phyloP scores from a whole-genome alignment of 2,329 filamentous ascomycete genomes.

The Claviceps humidiphila region DNA sequence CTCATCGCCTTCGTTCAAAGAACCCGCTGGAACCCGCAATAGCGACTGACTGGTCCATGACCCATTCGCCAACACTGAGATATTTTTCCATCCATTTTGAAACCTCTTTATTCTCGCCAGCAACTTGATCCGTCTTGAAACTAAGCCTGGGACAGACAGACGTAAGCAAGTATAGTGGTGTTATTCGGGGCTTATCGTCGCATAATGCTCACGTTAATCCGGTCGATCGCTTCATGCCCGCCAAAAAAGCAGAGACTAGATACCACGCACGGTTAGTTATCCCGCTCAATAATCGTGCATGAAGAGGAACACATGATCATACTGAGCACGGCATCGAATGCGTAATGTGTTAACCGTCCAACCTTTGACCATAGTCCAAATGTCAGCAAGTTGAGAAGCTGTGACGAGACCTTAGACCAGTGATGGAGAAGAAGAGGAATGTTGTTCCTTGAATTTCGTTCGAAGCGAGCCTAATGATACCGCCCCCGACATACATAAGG shows the following conservation, averaged over 20 bases:
- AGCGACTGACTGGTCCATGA: constrained; percentile 94
- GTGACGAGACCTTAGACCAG: constrained; percentile 23
- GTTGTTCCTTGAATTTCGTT: not conserved
- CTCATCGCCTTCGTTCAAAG: constrained; percentile 78
- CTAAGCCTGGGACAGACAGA: constrained; percentile 45
- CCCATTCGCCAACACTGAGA: constrained; percentile 88
- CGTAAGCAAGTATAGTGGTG: constrained; percentile 11
- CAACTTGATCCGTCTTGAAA: constrained; percentile 74
- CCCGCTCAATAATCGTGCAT: not conserved
- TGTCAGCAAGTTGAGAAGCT: constrained; percentile 56
- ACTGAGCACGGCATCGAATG: constrained; percentile 90
- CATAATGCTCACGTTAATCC: constrained; percentile 75
- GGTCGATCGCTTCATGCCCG: constrained; percentile 93
- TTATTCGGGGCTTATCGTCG: not conserved
- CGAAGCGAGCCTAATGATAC: not conserved
- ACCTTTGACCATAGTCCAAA: constrained; percentile 65
- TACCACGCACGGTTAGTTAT: not conserved
- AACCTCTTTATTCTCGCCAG: constrained; percentile 66
- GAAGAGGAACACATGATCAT: constrained; percentile 24
- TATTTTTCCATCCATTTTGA: constrained; percentile 88
- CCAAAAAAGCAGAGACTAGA: constrained; percentile 85
- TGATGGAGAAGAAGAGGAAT: constrained; percentile 1
- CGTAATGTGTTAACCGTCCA: constrained; percentile 85
- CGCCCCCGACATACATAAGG: not conserved
- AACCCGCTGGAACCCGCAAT: constrained; percentile 77